Conservation (phyloP, 2,329 filamentous ascomycete genomes). For the Apiospora saccharicola region DNA sequence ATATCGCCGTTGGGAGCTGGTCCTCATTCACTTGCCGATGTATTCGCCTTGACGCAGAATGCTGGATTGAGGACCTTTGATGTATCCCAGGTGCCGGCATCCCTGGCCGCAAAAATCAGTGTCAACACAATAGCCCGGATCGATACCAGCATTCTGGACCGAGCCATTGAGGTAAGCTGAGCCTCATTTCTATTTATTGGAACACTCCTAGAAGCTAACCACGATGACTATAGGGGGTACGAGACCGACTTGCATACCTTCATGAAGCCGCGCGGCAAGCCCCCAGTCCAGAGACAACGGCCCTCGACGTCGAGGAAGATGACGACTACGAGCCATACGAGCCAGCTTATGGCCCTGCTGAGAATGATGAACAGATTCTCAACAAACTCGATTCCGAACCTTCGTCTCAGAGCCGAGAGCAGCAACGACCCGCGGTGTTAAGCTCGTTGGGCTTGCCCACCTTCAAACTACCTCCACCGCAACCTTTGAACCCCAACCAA, state of each 20-base stretch:
- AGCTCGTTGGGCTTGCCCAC: slow-evolving; percentile 72
- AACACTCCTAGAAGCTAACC: slow-evolving; percentile 28
- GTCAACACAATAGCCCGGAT: slow-evolving; percentile 78
- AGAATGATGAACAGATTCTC: slow-evolving; percentile 78
- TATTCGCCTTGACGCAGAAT: slow-evolving; percentile 87
- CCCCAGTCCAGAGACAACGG: slow-evolving; percentile 65
- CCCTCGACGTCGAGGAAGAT: slow-evolving; percentile 76
- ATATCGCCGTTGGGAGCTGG: slow-evolving; percentile 78
- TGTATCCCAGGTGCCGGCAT: slow-evolving; percentile 76
- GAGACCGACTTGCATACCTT: slow-evolving; percentile 56
- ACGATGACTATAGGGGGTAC: slow-evolving; percentile 53
- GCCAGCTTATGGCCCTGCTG: slow-evolving; percentile 80
- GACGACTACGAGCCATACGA: slow-evolving; percentile 97
- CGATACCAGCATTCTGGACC: slow-evolving; percentile 71
- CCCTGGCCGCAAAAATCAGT: slow-evolving; percentile 82
- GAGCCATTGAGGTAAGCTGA: slow-evolving; percentile 73
- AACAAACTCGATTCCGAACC: slow-evolving; percentile 78
- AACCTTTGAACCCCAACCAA: slow-evolving; percentile 74
- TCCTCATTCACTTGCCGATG: slow-evolving; percentile 78
- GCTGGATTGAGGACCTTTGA: slow-evolving; percentile 80
- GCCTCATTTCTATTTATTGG: background rate
- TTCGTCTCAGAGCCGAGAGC: slow-evolving; percentile 56
- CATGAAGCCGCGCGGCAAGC: slow-evolving; percentile 52
- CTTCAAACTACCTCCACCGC: slow-evolving; percentile 82
- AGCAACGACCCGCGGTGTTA: slow-evolving; percentile 54